A percentile compares a stretch with the other conserved stretches of the same genome.
phyloP scores from a whole-genome alignment of 208 protist species.

The Trypanosoma melophagium region DNA sequence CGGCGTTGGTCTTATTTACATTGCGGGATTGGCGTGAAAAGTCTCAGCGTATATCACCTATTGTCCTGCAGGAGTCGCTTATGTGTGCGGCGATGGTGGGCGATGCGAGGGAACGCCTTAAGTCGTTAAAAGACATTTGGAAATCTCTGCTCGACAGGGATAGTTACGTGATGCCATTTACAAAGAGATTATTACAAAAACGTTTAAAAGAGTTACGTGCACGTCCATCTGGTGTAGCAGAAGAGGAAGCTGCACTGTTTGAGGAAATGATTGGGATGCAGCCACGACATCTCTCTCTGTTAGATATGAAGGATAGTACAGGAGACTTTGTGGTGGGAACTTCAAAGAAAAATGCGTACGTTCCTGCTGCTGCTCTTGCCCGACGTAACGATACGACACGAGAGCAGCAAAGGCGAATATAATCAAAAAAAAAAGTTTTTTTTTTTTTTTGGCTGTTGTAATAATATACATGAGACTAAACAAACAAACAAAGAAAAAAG shows the following conservation, averaged over 20 bases:
- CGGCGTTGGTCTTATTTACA: conserved; percentile 37
- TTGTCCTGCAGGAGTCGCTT: conserved; percentile 80
- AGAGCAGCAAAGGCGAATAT: not conserved
- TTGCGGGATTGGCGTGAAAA: conserved; percentile 44
- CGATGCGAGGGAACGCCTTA: conserved; percentile 31
- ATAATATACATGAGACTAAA: too few species aligned
- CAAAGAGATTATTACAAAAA: conserved; percentile 54
- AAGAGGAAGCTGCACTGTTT: conserved; percentile 40
- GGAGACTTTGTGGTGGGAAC: conserved; percentile 81
- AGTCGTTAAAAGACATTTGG: conserved; percentile 48
- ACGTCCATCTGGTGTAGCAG: conserved; percentile 9
- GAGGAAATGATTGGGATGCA: conserved; percentile 55
- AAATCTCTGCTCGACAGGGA: conserved; percentile 48
- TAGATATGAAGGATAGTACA: conserved; percentile 86
- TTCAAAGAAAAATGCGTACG: conserved; percentile 77
- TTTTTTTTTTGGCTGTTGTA: conserved; percentile 1
- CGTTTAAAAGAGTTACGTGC: conserved; percentile 38
- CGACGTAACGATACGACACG: not conserved
- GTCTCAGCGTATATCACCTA: conserved; percentile 54
- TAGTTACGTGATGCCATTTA: conserved; percentile 88
- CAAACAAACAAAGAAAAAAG: too few species aligned
- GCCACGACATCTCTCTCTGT: conserved; percentile 67
- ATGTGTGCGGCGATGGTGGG: conserved; percentile 62
- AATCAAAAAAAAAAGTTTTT: not conserved
- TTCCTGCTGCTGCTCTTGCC: conserved; percentile 10